A percentile compares a stretch with the other conserved stretches of the same genome.
Evolutionary conservation across 2,329 filamentous ascomycete species (phyloP).

Genomic region (Geosmithia putterillii): DNA sequence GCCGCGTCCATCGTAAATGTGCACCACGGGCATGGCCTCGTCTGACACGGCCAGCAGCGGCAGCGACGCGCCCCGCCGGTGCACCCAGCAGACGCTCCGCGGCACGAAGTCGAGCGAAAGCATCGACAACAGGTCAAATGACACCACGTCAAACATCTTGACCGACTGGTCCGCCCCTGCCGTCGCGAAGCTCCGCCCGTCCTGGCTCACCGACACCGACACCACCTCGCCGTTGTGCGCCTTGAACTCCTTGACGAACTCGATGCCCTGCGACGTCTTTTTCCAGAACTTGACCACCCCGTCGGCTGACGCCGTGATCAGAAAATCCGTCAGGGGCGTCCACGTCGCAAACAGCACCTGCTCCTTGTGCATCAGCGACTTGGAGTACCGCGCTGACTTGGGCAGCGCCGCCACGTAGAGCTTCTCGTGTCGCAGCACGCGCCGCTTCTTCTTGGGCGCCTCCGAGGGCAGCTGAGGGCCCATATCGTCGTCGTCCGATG

Average conservation of each 20-base stretch:
- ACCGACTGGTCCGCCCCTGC: conserved; percentile 67
- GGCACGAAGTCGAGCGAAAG: conserved; percentile 65
- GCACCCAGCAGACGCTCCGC: conserved; percentile 82
- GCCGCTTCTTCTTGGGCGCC: conserved; percentile 78
- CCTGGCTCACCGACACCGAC: conserved; percentile 73
- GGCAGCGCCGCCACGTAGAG: conserved; percentile 88
- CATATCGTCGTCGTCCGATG: conserved; percentile 81
- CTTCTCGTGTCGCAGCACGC: conserved; percentile 87
- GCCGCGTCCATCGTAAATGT: conserved; percentile 81
- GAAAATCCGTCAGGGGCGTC: conserved; percentile 84
- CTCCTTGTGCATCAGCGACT: conserved; percentile 97
- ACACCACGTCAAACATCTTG: conserved; percentile 74
- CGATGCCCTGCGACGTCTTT: conserved; percentile 78
- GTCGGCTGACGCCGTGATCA: conserved; percentile 87
- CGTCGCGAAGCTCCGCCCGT: conserved; percentile 89
- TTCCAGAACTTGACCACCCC: conserved; percentile 99
- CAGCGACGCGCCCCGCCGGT: conserved; percentile 74
- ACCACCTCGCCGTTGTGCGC: conserved; percentile 79
- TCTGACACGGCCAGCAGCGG: conserved; percentile 78
- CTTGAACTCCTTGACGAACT: conserved; percentile 97
- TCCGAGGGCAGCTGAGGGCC: conserved; percentile 80
- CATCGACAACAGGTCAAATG: conserved; percentile 79
- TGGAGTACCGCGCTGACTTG: conserved; percentile 70
- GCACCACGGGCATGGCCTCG: conserved; percentile 57
- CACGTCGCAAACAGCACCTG: conserved; percentile 80